Evolutionary conservation across 257 asterid genomes (phyloP).

Genomic region (Solanum corneliomulleri): DNA sequence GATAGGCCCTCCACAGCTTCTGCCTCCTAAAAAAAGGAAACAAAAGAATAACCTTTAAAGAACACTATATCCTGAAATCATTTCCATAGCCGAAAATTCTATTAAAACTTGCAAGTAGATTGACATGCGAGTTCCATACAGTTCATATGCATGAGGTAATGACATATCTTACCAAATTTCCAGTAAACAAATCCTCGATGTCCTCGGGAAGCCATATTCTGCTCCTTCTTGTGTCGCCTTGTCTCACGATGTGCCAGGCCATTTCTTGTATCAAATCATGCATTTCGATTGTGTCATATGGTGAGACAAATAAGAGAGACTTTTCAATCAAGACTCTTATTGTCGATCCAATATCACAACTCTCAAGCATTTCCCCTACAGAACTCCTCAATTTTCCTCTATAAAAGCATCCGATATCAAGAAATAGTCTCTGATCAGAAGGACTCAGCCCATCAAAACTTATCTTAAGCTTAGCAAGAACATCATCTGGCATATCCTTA

Average conservation of each 20-base stretch:
- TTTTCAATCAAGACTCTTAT: neutral
- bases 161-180: neutral
- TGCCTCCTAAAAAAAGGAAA: neutral
- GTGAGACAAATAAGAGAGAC: neutral
- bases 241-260: neutral
- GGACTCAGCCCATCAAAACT: neutral
- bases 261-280: constrained; percentile 5
- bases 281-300: neutral
- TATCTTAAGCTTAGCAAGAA: constrained; percentile 1
- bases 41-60: neutral
- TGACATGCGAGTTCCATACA: neutral
- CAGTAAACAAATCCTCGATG: neutral
- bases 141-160: neutral
- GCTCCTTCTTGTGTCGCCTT: neutral
- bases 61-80: neutral
- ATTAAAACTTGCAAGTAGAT: neutral
- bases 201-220: constrained; percentile 1
- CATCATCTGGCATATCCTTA: neutral
- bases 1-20: neutral
- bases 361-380: neutral
- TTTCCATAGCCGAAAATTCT: neutral
- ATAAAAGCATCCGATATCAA: neutral
- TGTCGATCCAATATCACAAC: neutral
- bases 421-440: neutral
- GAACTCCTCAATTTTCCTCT: neutral